Conservation (phyloP, 2,329 filamentous ascomycete species). For the Ophioceras dolichostomum region DNA sequence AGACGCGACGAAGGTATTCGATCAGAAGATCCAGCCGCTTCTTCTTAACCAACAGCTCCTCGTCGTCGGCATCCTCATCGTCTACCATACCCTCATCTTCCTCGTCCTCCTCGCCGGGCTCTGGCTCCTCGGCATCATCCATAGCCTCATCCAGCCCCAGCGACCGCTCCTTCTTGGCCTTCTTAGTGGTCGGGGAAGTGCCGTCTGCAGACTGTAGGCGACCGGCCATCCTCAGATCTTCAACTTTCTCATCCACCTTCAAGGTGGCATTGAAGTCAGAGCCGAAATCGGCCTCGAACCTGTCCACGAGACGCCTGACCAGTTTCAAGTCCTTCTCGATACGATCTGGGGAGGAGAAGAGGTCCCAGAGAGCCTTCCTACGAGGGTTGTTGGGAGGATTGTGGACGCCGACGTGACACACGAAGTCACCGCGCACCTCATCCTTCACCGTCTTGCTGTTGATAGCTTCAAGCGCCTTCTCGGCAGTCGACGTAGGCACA, state of each 20-base stretch:
- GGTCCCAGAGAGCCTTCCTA: slow-evolving; percentile 93
- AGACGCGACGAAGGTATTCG: slow-evolving; percentile 90
- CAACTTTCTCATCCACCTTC: slow-evolving; percentile 78
- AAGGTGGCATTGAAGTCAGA: slow-evolving; percentile 63
- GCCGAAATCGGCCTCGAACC: slow-evolving; percentile 75
- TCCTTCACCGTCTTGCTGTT: slow-evolving; percentile 98
- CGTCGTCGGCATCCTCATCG: slow-evolving; percentile 78
- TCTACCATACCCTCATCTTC: slow-evolving; percentile 69
- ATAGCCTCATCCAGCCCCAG: slow-evolving; percentile 48
- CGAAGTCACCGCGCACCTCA: slow-evolving; percentile 86
- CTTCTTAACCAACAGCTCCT: slow-evolving; percentile 83
- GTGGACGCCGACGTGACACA: slow-evolving; percentile 93
- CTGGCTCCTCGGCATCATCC: slow-evolving; percentile 51
- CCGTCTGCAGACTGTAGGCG: slow-evolving; percentile 54
- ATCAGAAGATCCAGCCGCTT: slow-evolving; percentile 94
- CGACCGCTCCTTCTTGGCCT: slow-evolving; percentile 47
- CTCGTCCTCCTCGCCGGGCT: slow-evolving; percentile 67
- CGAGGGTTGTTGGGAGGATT: slow-evolving; percentile 74
- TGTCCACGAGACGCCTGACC: slow-evolving; percentile 68
- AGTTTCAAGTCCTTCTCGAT: slow-evolving; percentile 82
- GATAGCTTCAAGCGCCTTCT: slow-evolving; percentile 84
- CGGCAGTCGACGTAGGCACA: slow-evolving; percentile 48
- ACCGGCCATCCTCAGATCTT: slow-evolving; percentile 65
- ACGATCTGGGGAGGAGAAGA: slow-evolving; percentile 89
- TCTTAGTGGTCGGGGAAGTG: slow-evolving; percentile 36